phyloP scores from a whole-genome alignment of 305 asterid genomes.

The Plantago coronopus region DNA sequence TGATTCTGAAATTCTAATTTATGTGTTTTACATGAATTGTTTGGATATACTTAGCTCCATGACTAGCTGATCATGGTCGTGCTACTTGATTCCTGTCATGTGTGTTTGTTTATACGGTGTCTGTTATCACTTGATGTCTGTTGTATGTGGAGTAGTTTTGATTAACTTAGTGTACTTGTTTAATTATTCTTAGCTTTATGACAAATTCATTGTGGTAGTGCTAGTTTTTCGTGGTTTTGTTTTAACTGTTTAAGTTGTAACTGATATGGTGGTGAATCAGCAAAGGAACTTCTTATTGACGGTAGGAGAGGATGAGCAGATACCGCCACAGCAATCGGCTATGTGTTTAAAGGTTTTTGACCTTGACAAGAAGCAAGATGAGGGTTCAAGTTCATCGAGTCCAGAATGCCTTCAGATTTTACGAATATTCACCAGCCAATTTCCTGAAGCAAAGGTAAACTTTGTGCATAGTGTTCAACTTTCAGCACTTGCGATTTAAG shows the following conservation, averaged over 20 bases:
- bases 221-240: slow-evolving; percentile 11
- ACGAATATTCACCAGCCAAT: slow-evolving; percentile 78
- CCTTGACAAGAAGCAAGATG: slow-evolving; percentile 76
- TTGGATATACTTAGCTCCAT: too few relatives aligned
- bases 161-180: too few relatives aligned
- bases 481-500: slow-evolving; percentile 3
- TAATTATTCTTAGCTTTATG: too few relatives aligned
- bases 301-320: slow-evolving; percentile 90
- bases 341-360: slow-evolving; percentile 81
- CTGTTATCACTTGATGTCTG: too few relatives aligned
- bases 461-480: background rate
- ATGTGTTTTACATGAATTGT: too few relatives aligned
- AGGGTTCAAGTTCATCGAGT: slow-evolving; percentile 68
- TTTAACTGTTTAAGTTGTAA: background rate
- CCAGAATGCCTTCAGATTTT: slow-evolving; percentile 86
- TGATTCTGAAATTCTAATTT: too few relatives aligned
- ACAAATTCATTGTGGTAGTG: background rate
- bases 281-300: slow-evolving; percentile 85
- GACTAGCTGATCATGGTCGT: too few relatives aligned
- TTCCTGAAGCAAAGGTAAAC: slow-evolving; percentile 85
- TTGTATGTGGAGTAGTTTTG: too few relatives aligned
- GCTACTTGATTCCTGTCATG: too few relatives aligned
- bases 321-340: slow-evolving; percentile 62
- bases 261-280: slow-evolving; percentile 40
- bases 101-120: too few relatives aligned